These are phyloP conservation scores for Histomonas meleagridis DNA, from an alignment of 208 protist species.

Conservation along the genomic window DNA sequence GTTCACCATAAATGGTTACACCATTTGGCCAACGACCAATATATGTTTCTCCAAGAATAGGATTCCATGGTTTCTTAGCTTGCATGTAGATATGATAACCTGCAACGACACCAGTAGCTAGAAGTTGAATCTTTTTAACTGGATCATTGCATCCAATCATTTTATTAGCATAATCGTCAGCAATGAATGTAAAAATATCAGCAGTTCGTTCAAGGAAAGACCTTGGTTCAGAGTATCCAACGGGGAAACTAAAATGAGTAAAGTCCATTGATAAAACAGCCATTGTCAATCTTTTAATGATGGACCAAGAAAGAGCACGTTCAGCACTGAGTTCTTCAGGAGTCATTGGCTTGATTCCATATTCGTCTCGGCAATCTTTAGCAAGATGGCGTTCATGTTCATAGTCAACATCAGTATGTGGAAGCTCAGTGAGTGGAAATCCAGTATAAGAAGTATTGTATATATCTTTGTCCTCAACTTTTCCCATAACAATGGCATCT, in stretches of 20 bases:
- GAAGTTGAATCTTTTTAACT: neutral
- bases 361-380: neutral
- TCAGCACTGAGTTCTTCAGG: neutral
- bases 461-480: neutral
- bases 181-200: conserved; percentile 14
- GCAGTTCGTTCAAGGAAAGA: conserved; percentile 26
- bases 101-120: neutral
- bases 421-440: neutral
- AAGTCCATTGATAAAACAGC: neutral
- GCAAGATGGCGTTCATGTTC: neutral
- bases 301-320: neutral
- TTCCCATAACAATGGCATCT: neutral
- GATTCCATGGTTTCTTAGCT: conserved; percentile 40
- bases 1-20: conserved; percentile 39
- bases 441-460: neutral
- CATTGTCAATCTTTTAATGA: neutral
- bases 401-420: neutral
- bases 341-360: neutral
- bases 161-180: neutral
- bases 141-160: neutral
- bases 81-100: neutral
- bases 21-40: conserved; percentile 32
- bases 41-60: conserved; percentile 42
- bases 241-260: neutral
- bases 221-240: neutral